A percentile compares a stretch with the other conserved stretches of the same genome.
Conservation (phyloP, 331 rosid genomes). For the Pyracantha coccinea region DNA sequence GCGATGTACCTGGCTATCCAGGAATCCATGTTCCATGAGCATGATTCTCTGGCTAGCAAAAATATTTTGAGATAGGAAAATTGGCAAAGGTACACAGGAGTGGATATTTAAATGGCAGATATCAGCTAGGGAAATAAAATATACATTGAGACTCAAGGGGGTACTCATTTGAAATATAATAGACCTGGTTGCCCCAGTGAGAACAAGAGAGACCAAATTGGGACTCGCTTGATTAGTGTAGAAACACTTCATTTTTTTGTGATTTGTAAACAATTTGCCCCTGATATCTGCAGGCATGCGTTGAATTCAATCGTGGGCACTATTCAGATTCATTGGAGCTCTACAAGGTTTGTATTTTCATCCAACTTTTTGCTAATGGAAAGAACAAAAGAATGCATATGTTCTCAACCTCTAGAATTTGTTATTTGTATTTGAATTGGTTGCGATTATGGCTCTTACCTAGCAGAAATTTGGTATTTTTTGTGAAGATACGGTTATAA, state of each 20-base stretch:
- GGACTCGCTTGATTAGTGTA: conserved; percentile 10
- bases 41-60: neutral
- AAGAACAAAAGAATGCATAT: neutral
- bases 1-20: neutral
- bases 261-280: conserved; percentile 14
- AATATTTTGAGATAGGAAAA: neutral
- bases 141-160: neutral
- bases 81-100: neutral
- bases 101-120: neutral
- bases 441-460: neutral
- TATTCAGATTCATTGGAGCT: conserved; percentile 84
- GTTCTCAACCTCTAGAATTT: neutral
- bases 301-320: conserved; percentile 89
- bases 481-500: conserved; percentile 1
- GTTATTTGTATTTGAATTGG: neutral
- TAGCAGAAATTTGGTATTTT: neutral
- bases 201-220: neutral
- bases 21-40: neutral
- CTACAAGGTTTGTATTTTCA: conserved; percentile 75
- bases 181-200: conserved; percentile 6
- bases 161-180: neutral
- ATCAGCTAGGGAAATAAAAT: neutral
- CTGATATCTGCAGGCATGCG: conserved; percentile 79
- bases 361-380: neutral
- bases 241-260: conserved; percentile 6